These are phyloP conservation scores for Orbilia brochopaga DNA, from an alignment of 2,329 filamentous ascomycete species.

Conservation along the genomic window DNA sequence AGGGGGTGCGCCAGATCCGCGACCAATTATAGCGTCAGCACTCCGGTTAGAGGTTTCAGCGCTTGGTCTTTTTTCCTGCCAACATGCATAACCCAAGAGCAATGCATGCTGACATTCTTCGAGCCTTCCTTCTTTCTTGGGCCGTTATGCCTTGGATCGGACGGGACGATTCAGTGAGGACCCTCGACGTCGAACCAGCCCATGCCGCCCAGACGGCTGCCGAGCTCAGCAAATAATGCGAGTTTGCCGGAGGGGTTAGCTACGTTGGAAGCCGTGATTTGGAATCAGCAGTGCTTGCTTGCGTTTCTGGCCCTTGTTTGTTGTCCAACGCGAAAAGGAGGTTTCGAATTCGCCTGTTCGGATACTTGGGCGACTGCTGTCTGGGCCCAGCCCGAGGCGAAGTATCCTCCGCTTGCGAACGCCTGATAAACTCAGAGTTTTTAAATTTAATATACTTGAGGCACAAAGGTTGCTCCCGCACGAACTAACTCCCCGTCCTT, in stretches of 20 bases:
- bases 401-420: too few relatives aligned
- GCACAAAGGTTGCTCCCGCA: neutral
- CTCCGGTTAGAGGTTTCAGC: conserved; percentile 41
- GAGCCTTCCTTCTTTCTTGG: conserved; percentile 12
- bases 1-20: conserved; percentile 14
- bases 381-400: too few relatives aligned
- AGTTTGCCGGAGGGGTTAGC: neutral
- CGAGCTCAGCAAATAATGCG: neutral
- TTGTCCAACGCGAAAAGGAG: conserved; percentile 6
- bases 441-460: neutral
- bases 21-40: conserved; percentile 39
- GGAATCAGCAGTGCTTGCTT: neutral
- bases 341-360: neutral
- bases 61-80: conserved; percentile 10
- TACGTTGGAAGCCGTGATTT: neutral
- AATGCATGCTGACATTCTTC: conserved; percentile 36
- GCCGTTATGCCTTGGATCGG: conserved; percentile 1
- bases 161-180: neutral
- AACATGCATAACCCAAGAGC: neutral
- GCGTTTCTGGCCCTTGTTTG: neutral
- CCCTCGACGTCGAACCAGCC: neutral
- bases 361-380: neutral
- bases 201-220: neutral
- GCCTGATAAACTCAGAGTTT: neutral
- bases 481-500: neutral